These are phyloP conservation scores for Amaranthus palmeri DNA, from an alignment of 148 eudicot genomes.

Conservation along the genomic window DNA sequence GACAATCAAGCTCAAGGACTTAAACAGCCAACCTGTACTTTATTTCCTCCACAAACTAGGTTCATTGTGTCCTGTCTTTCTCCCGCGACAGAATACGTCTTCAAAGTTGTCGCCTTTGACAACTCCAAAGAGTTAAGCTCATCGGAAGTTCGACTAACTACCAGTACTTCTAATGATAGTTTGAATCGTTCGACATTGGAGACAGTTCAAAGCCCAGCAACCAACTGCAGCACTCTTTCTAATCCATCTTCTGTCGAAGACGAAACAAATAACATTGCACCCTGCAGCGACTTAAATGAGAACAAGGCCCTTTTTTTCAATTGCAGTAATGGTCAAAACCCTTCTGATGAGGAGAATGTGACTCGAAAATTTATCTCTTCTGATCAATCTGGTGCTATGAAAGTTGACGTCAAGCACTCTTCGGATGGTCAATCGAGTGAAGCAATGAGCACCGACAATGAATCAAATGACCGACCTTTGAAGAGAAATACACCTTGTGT, in stretches of 20 bases:
- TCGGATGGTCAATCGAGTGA: conserved; percentile 30
- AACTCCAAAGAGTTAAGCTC: conserved; percentile 33
- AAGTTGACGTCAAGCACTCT: conserved; percentile 25
- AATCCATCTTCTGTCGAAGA: conserved; percentile 90
- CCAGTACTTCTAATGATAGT: conserved; percentile 18
- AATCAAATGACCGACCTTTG: conserved; percentile 29
- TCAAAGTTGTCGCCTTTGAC: conserved; percentile 47
- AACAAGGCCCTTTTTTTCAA: conserved; percentile 31
- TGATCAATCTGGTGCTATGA: conserved; percentile 24
- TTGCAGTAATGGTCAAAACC: conserved; percentile 22
- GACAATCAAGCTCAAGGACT: conserved; percentile 39
- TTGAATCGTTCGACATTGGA: conserved; percentile 24
- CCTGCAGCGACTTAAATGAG: conserved; percentile 32
- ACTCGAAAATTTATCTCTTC: conserved; percentile 9
- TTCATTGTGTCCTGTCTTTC: conserved; percentile 46
- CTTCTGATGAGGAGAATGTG: conserved; percentile 32
- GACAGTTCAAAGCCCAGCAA: conserved; percentile 64
- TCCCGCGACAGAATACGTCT: conserved; percentile 55
- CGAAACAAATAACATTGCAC: conserved; percentile 52
- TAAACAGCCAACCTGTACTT: conserved; percentile 50
- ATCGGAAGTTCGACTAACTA: conserved; percentile 43
- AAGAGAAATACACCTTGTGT: conserved; percentile 31
- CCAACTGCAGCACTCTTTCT: conserved; percentile 80
- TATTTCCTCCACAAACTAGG: conserved; percentile 45
- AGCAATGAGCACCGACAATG: conserved; percentile 36